phyloP scores from a whole-genome alignment of 139 green algal species.

The Zygnema circumcarinatum region DNA sequence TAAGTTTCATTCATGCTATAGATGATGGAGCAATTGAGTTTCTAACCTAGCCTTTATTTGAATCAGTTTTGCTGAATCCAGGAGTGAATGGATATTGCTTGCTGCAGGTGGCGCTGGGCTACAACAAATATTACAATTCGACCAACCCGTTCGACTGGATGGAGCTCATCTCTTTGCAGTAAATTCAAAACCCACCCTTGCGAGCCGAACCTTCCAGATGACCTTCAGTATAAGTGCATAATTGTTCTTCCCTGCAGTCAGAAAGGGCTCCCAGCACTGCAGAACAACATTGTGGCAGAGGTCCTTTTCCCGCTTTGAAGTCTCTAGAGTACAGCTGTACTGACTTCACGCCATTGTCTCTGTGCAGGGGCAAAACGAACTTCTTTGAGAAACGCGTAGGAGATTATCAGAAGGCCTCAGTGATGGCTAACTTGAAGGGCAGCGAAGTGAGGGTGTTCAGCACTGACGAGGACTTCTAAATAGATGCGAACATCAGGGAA shows the following conservation, averaged over 20 bases:
- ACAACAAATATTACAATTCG: slow-evolving; percentile 67
- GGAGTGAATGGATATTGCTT: background rate
- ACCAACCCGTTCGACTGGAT: slow-evolving; percentile 88
- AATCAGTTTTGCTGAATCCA: background rate
- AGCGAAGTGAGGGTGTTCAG: background rate
- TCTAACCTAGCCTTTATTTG: background rate
- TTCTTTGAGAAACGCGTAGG: slow-evolving; percentile 87
- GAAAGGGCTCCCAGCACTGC: no score
- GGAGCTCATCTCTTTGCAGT: slow-evolving; percentile 85
- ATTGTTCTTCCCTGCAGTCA: no score
- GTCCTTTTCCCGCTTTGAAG: no score
- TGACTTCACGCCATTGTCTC: no score
- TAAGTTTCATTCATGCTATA: slow-evolving; percentile 84
- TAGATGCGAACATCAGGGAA: no score
- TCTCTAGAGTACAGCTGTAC: no score
- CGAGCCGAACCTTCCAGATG: background rate
- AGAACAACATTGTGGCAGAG: no score
- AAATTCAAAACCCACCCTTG: no score
- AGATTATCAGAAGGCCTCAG: slow-evolving; percentile 82
- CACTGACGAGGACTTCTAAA: slow-evolving; percentile 1
- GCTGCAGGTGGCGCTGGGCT: slow-evolving; percentile 56
- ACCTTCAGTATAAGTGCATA: background rate
- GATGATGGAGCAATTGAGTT: background rate
- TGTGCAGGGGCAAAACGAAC: slow-evolving; percentile 77
- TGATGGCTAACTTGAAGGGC: slow-evolving; percentile 72